Conservation (phyloP, 179 eudicot species). For the Amaranthus tricolor region DNA sequence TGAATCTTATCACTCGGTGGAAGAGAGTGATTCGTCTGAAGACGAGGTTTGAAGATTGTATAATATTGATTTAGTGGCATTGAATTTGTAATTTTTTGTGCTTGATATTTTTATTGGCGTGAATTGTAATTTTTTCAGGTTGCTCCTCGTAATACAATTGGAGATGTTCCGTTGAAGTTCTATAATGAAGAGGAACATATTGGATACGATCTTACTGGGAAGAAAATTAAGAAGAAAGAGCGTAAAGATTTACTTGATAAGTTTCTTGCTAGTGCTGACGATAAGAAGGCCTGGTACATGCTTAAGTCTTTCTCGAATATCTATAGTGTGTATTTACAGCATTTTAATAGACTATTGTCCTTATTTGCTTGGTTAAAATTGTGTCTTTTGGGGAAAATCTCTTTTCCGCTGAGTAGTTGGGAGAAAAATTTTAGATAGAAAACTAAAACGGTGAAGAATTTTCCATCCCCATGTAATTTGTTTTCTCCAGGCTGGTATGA, state of each 20-base stretch:
- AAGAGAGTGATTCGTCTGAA: constrained; percentile 98
- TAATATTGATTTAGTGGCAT: constrained; percentile 4
- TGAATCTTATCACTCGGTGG: constrained; percentile 30
- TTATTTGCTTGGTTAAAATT: too few relatives aligned
- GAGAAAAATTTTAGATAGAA: too few relatives aligned
- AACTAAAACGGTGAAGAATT: too few relatives aligned
- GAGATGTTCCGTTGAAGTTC: constrained; percentile 88
- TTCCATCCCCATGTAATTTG: too few relatives aligned
- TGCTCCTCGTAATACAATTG: constrained; percentile 88
- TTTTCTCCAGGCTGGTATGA: too few relatives aligned
- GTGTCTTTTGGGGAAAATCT: too few relatives aligned
- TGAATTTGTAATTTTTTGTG: not conserved
- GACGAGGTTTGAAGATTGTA: constrained; percentile 62
- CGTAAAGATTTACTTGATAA: constrained; percentile 59
- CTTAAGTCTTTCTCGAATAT: not conserved
- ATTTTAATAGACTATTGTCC: too few relatives aligned
- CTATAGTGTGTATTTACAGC: too few relatives aligned
- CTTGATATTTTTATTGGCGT: not conserved
- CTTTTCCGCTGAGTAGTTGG: too few relatives aligned
- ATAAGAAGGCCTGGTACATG: constrained; percentile 72
- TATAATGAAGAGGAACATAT: constrained; percentile 94
- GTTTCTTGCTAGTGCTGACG: constrained; percentile 69
- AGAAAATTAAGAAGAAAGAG: constrained; percentile 87
- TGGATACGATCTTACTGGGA: constrained; percentile 82
- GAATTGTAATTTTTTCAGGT: constrained; percentile 41